Evolutionary conservation across 345 rosid genomes (phyloP).

Genomic region (Acer yangbiense): DNA sequence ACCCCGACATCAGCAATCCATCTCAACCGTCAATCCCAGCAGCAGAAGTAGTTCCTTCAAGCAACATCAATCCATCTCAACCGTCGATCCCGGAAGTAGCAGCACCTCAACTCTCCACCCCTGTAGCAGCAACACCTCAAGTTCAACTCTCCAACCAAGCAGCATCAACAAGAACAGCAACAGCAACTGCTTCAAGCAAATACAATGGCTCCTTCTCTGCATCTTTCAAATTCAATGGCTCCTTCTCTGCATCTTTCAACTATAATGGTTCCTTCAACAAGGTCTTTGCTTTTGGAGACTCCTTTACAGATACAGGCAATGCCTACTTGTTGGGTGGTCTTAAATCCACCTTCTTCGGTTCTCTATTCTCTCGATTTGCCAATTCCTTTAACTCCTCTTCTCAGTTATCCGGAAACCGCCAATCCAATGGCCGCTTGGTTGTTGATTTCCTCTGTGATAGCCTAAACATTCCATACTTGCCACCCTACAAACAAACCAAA

Average conservation of each 20-base stretch:
- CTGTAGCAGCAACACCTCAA: too few relatives aligned
- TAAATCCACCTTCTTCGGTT: conserved; percentile 15
- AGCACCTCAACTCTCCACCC: too few relatives aligned
- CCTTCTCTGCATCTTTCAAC: neutral
- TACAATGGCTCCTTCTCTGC: neutral
- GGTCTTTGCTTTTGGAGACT: conserved; percentile 52
- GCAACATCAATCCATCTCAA: too few relatives aligned
- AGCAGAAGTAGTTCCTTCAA: too few relatives aligned
- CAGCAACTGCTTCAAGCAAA: too few relatives aligned
- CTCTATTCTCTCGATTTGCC: neutral
- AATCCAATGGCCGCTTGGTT: conserved; percentile 36
- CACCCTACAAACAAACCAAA: conserved; percentile 21
- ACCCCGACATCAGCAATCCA: too few relatives aligned
- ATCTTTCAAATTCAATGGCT: neutral
- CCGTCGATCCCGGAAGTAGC: too few relatives aligned
- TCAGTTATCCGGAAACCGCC: conserved; percentile 4
- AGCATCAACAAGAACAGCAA: too few relatives aligned
- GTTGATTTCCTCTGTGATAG: conserved; percentile 41
- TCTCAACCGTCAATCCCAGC: too few relatives aligned
- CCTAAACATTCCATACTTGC: conserved; percentile 34
- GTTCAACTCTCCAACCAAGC: too few relatives aligned
- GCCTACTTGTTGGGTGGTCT: conserved; percentile 30
- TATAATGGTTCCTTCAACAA: conserved; percentile 22
- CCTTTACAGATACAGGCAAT: conserved; percentile 49
- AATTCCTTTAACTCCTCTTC: neutral